A percentile compares a stretch with the other conserved stretches of the same genome.
Conservation (phyloP, 1,139 yeast genomes). For the Taphrina sp. region DNA sequence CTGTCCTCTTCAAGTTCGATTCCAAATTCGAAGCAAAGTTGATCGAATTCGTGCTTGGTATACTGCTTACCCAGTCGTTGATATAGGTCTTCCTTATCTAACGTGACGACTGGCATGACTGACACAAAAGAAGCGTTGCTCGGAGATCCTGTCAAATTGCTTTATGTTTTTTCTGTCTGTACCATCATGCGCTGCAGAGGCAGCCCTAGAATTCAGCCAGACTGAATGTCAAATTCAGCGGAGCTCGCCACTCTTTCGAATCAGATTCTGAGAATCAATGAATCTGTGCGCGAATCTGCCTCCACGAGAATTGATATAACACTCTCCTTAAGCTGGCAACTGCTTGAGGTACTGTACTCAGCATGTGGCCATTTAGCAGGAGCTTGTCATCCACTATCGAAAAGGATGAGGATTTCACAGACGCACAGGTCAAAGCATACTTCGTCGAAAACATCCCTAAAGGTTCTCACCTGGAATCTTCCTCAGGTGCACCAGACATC, state of each 20-base stretch:
- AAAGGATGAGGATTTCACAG: constrained; percentile 15
- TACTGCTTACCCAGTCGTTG: constrained; percentile 57
- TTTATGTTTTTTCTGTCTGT: not conserved
- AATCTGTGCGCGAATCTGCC: no score
- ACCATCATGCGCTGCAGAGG: not conserved
- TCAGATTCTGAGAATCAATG: no score
- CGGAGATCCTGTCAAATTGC: no score
- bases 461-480: no score
- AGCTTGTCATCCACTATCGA: not conserved
- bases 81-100: constrained; percentile 88
- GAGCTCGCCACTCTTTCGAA: no score
- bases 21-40: constrained; percentile 95
- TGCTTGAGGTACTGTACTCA: not conserved
- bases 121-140: no score
- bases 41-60: constrained; percentile 89
- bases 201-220: not conserved
- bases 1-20: constrained; percentile 94
- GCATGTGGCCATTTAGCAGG: constrained; percentile 19
- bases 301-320: no score
- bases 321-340: no score
- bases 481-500: no score
- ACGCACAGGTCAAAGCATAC: constrained; percentile 15
- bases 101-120: constrained; percentile 90
- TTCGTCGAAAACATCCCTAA: no score
- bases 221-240: no score